A percentile compares a stretch with the other conserved stretches of the same genome.
These are phyloP conservation scores for Ogataea dorogensis DNA, from an alignment of 805 yeast species.

Conservation along the genomic window DNA sequence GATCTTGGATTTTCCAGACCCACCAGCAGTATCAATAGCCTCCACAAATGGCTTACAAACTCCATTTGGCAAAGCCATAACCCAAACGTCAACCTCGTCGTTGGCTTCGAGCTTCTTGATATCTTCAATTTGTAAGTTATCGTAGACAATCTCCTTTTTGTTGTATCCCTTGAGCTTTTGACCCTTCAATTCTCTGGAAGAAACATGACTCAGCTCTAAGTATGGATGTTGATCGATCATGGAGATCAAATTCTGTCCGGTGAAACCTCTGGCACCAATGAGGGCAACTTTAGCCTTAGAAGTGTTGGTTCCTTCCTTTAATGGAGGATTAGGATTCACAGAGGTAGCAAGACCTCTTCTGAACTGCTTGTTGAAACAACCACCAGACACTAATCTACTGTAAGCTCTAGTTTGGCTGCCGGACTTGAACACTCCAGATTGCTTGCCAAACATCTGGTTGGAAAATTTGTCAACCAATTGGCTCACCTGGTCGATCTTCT, in stretches of 20 bases:
- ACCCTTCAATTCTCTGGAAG: slow-evolving; percentile 93
- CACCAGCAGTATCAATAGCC: slow-evolving; percentile 63
- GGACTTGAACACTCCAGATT: slow-evolving; percentile 47
- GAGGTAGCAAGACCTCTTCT: slow-evolving; percentile 34
- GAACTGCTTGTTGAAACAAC: slow-evolving; percentile 22
- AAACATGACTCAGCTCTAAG: slow-evolving; percentile 86
- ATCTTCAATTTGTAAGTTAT: slow-evolving; percentile 85
- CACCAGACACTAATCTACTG: slow-evolving; percentile 22
- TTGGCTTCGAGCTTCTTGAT: slow-evolving; percentile 72
- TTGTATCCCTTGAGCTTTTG: slow-evolving; percentile 83
- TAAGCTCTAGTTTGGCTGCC: slow-evolving; percentile 39
- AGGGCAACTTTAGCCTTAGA: slow-evolving; percentile 75
- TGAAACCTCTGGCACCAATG: slow-evolving; percentile 97
- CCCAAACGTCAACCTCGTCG: slow-evolving; percentile 91
- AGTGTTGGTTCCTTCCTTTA: slow-evolving; percentile 59
- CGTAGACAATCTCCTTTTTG: slow-evolving; percentile 75
- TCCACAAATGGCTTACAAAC: slow-evolving; percentile 88
- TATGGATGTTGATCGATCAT: slow-evolving; percentile 85
- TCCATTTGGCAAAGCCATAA: slow-evolving; percentile 98
- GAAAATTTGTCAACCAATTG: slow-evolving; percentile 59
- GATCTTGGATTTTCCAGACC: slow-evolving; percentile 67
- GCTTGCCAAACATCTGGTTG: slow-evolving; percentile 38
- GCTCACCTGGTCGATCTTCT: slow-evolving; percentile 59
- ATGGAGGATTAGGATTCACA: slow-evolving; percentile 71
- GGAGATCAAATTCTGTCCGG: slow-evolving; percentile 89